These are phyloP conservation scores for Blastocystis sp. DNA, from an alignment of 352 stramenopile genomes.

Conservation along the genomic window DNA sequence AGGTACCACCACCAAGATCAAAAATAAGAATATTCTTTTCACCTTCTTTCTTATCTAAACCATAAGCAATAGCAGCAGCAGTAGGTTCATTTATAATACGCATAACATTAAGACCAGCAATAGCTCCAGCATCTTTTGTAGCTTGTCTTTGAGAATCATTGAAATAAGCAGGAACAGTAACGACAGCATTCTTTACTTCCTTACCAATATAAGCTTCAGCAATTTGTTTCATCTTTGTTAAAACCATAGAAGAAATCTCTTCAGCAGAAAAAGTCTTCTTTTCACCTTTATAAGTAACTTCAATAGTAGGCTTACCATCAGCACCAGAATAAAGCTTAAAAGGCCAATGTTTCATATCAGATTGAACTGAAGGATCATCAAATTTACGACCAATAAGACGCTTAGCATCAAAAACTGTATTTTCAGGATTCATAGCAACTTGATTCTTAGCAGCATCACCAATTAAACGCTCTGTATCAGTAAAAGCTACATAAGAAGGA, in stretches of 20 bases:
- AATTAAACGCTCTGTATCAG: constrained; percentile 71
- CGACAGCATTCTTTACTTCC: constrained; percentile 62
- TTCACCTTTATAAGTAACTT: constrained; percentile 58
- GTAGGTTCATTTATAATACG: constrained; percentile 91
- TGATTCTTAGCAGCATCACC: constrained; percentile 76
- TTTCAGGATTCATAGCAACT: constrained; percentile 47
- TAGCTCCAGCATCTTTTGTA: constrained; percentile 69
- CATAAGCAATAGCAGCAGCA: constrained; percentile 89
- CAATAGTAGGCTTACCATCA: constrained; percentile 58
- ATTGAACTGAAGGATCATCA: constrained; percentile 50
- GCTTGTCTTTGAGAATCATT: constrained; percentile 77
- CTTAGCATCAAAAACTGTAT: constrained; percentile 64
- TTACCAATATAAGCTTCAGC: constrained; percentile 52
- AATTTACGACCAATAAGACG: constrained; percentile 57
- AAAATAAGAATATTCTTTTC: constrained; percentile 86
- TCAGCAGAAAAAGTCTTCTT: constrained; percentile 50
- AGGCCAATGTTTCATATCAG: constrained; percentile 61
- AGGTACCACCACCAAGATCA: constrained; percentile 83
- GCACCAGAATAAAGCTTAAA: constrained; percentile 53
- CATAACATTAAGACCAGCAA: constrained; percentile 70
- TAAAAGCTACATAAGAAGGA: constrained; percentile 81
- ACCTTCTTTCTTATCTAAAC: constrained; percentile 72
- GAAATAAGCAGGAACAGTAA: constrained; percentile 88
- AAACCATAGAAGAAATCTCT: constrained; percentile 65
- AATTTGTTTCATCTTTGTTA: constrained; percentile 61